These are phyloP conservation scores for Raphanus sativus DNA, from an alignment of 345 rosid species.

Conservation along the genomic window DNA sequence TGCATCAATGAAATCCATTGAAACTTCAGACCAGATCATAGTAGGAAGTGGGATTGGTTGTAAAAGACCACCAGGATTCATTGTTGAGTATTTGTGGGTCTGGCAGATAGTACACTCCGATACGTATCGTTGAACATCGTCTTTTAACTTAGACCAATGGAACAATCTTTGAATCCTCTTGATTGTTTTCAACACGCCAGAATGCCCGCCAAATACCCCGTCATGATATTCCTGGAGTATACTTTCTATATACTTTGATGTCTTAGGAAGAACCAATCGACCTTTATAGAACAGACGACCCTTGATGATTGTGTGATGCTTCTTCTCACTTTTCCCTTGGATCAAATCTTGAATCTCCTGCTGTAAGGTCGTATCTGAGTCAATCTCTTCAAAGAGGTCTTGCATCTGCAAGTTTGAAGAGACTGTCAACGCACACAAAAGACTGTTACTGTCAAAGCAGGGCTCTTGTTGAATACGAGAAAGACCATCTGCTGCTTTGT, in stretches of 20 bases:
- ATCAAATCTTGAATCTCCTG: not conserved
- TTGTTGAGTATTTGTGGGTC: not conserved
- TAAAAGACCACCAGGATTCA: not conserved
- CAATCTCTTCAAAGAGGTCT: not conserved
- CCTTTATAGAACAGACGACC: not conserved
- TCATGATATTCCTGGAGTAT: not conserved
- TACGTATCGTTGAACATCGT: no score
- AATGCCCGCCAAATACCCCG: not conserved
- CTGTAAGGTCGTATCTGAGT: not conserved
- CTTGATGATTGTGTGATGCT: not conserved
- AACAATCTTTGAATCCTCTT: not conserved
- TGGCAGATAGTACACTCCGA: not conserved
- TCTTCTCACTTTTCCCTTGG: not conserved
- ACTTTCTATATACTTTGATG: not conserved
- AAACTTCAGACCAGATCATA: not conserved
- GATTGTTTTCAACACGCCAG: not conserved
- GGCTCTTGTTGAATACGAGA: no score
- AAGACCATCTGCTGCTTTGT: no score
- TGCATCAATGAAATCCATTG: not conserved
- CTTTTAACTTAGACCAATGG: not conserved
- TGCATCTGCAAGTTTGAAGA: not conserved
- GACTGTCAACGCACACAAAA: not conserved
- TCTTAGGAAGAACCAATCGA: not conserved
- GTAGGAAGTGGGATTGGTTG: not conserved
- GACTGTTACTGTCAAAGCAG: no score